These are phyloP conservation scores for Leishmania martiniquensis DNA, from an alignment of 208 protist genomes.

Conservation along the genomic window DNA sequence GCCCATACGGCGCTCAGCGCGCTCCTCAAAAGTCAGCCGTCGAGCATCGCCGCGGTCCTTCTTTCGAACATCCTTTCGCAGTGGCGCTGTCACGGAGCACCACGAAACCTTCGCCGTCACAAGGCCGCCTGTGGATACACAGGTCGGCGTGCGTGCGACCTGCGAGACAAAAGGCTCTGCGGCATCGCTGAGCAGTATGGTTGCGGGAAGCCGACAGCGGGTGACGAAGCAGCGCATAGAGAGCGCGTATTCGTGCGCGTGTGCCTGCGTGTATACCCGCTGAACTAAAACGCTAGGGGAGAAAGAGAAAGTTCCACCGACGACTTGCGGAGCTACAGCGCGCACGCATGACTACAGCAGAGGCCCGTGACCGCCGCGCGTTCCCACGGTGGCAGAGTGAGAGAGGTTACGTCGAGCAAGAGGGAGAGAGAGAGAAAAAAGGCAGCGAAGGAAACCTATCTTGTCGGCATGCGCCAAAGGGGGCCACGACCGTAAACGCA, in stretches of 20 bases:
- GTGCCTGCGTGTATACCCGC: background rate
- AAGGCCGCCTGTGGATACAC: background rate
- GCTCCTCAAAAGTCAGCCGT: slow-evolving; percentile 86
- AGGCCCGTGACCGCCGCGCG: background rate
- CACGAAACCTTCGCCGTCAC: background rate
- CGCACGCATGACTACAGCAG: background rate
- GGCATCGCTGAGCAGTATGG: background rate
- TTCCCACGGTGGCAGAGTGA: background rate
- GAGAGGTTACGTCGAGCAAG: background rate
- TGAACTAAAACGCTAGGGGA: no score
- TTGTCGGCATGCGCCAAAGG: background rate
- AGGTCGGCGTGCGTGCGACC: background rate
- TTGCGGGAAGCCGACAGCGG: background rate
- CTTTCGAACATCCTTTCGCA: slow-evolving; percentile 68
- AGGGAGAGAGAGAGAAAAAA: background rate
- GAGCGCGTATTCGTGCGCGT: background rate
- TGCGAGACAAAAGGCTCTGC: background rate
- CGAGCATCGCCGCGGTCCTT: slow-evolving; percentile 72
- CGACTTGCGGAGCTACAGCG: background rate
- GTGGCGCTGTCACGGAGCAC: slow-evolving; percentile 19
- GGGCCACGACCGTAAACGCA: background rate
- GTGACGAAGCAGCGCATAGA: slow-evolving; percentile 1
- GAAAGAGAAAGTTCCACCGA: background rate
- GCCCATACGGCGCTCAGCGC: slow-evolving; percentile 74
- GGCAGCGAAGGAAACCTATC: background rate